Evolutionary conservation across 495 filamentous ascomycete genomes (phyloP).

Genomic region (Astrocystis sublimbata): DNA sequence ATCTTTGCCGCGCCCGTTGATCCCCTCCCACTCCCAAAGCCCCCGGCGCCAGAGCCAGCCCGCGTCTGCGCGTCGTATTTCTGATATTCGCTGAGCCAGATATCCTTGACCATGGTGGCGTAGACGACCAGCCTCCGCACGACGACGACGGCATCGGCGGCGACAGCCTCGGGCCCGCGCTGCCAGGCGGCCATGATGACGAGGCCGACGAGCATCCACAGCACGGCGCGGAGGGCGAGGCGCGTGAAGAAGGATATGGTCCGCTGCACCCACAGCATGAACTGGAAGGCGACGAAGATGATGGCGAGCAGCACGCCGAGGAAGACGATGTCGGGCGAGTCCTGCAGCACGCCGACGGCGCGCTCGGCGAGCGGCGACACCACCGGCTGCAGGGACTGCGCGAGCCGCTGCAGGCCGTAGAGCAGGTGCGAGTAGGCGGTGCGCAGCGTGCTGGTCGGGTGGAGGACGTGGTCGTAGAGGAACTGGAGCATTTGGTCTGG

Average conservation of each 20-base stretch:
- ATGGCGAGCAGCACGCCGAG: constrained; percentile 52
- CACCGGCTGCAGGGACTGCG: constrained; percentile 27
- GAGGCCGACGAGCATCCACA: constrained; percentile 58
- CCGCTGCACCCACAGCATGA: constrained; percentile 66
- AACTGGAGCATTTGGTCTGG: constrained; percentile 40
- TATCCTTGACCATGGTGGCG: constrained; percentile 50
- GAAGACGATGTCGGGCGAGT: constrained; percentile 62
- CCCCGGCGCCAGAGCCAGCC: constrained; percentile 13
- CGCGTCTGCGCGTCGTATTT: constrained; percentile 42
- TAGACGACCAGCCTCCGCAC: constrained; percentile 44
- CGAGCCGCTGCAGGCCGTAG: constrained; percentile 31
- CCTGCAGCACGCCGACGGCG: constrained; percentile 36
- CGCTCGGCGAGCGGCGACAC: constrained; percentile 52
- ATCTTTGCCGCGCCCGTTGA: constrained; percentile 9
- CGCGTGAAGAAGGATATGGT: constrained; percentile 73
- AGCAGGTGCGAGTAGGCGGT: constrained; percentile 34
- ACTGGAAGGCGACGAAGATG: constrained; percentile 62
- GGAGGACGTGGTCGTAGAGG: constrained; percentile 39
- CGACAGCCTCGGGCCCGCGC: constrained; percentile 61
- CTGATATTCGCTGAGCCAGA: constrained; percentile 60
- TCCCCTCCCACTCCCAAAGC: constrained; percentile 21
- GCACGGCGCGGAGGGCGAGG: constrained; percentile 56
- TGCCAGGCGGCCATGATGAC: constrained; percentile 59
- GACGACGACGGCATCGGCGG: constrained; percentile 52
- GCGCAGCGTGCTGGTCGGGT: constrained; percentile 38